Evolutionary conservation across 768 basidiomycete genomes (phyloP), one percentile per base, ranked within the genome.

Genomic region (Porphyrellus cyaneotinctus): DNA sequence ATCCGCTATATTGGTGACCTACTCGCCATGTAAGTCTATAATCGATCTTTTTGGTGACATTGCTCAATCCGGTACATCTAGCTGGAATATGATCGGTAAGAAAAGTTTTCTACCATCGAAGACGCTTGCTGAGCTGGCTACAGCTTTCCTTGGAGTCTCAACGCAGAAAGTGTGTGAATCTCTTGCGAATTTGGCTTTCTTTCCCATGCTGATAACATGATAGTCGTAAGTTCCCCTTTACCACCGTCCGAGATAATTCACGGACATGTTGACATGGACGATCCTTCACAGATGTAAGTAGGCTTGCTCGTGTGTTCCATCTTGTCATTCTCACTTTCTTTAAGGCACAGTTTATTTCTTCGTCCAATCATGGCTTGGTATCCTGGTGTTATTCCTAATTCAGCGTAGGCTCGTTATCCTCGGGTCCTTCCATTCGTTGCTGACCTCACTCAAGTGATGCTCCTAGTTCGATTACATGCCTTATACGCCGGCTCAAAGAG

Each of bases 1-100:
- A 63, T 64, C n/a, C 64, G 64, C 9, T 64, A 63, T 15, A 47
- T 65, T 2, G 63, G 63, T n/a, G 49, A 65, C 31, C 49, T 31
- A 3, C 22, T 65, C 24, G 50, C 46, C 20, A 58, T 60, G 63
- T 64, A 26, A 55, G 64, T 45, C 15, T 18, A 20, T 26, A 9
- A 22, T 13, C 7, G 6, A 24, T 32, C 11, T 15, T 6, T 48
- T 26, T 39, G 6, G 2, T 15, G 23, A 43, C 8, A 14, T 6
- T 10, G 43, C 41, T 47, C 3, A 52, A 44, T 20, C 1, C 10
- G 22, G 30, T 1, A 6, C 0, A 3, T 36, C 9, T 28, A 64
- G 63, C 31, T 33, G 62, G 51, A 55, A 53, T 28, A 24, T 56
- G 28, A 33, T 54, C 9, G n/a, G 63, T 65, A 38, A 8, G 48